phyloP scores from a whole-genome alignment of 2,329 filamentous ascomycete genomes.

The Fusarium papillatum region DNA sequence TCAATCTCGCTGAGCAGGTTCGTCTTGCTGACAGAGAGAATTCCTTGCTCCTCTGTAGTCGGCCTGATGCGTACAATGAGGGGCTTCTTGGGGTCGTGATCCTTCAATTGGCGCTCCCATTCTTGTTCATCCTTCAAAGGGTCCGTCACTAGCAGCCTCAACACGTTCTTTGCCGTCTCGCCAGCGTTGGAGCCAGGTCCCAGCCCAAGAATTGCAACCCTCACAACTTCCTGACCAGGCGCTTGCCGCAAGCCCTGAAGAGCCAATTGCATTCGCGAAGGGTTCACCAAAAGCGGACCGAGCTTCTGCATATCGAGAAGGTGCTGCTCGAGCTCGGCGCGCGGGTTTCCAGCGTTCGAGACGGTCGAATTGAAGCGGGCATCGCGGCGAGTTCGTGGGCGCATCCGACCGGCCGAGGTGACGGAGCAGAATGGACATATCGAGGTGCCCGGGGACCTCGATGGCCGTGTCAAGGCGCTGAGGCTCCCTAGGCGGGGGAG shows the following conservation, averaged over 20 bases:
- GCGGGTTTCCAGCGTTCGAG: constrained; percentile 50
- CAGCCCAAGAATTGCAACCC: constrained; percentile 70
- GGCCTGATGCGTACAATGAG: constrained; percentile 72
- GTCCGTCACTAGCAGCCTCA: constrained; percentile 79
- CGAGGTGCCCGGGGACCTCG: constrained; percentile 29
- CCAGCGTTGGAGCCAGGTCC: constrained; percentile 53
- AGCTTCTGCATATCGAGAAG: constrained; percentile 72
- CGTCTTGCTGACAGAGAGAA: constrained; percentile 46
- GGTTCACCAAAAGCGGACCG: constrained; percentile 73
- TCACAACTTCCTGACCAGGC: constrained; percentile 68
- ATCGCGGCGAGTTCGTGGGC: constrained; percentile 40
- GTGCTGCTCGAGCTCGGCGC: constrained; percentile 69
- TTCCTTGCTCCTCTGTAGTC: constrained; percentile 44
- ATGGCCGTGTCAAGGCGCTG: constrained; percentile 39
- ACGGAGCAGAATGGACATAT: constrained; percentile 51
- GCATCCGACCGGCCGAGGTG: constrained; percentile 34
- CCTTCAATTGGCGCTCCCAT: constrained; percentile 76
- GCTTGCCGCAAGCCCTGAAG: constrained; percentile 72
- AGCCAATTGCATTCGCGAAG: constrained; percentile 80
- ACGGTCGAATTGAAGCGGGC: constrained; percentile 47
- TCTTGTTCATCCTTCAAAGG: constrained; percentile 72
- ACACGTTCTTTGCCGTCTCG: constrained; percentile 71
- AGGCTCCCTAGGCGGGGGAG: constrained; percentile 45
- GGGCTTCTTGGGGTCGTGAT: constrained; percentile 65
- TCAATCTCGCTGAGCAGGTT: constrained; percentile 69